Conservation (phyloP, 768 basidiomycete species). For the Leucocoprinus leucothites region DNA sequence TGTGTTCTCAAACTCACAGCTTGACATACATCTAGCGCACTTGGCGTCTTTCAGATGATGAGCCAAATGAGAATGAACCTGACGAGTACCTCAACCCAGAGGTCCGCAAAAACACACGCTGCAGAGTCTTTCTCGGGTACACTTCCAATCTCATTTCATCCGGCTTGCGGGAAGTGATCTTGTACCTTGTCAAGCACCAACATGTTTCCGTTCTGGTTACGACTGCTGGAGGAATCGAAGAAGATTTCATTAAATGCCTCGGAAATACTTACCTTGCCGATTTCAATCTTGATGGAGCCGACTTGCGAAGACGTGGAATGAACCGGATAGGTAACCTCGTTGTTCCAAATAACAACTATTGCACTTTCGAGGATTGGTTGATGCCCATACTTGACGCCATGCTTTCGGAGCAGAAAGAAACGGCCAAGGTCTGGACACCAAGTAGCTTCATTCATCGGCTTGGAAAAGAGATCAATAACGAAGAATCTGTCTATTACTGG, state of each 20-base stretch:
- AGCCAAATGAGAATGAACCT: constrained; percentile 63
- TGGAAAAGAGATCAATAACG: constrained; percentile 97
- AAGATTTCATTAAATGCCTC: constrained; percentile 98
- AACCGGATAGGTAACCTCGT: constrained; percentile 97
- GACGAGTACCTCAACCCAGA: constrained; percentile 59
- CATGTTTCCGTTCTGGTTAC: constrained; percentile 90
- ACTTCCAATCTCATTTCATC: constrained; percentile 99
- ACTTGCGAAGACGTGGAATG: constrained; percentile 84
- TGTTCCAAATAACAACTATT: constrained; percentile 98
- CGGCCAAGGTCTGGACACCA: constrained; percentile 82
- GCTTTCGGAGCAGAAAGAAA: constrained; percentile 81
- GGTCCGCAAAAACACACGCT: constrained; percentile 69
- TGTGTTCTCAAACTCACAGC: neutral
- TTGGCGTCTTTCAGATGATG: constrained; percentile 89
- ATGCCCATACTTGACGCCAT: constrained; percentile 88
- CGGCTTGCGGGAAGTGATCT: constrained; percentile 89
- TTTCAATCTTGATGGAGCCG: constrained; percentile 89
- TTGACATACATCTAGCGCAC: constrained; percentile 51
- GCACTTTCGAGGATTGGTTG: constrained; percentile 99
- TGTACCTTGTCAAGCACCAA: constrained; percentile 89
- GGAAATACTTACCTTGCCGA: constrained; percentile 95
- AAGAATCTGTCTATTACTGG: constrained; percentile 99
- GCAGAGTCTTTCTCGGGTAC: constrained; percentile 93
- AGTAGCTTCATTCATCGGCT: constrained; percentile 87
- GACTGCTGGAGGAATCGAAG: constrained; percentile 97